These are phyloP conservation scores for Euphorbia pulcherrima DNA, from an alignment of 345 rosid genomes.

Conservation along the genomic window DNA sequence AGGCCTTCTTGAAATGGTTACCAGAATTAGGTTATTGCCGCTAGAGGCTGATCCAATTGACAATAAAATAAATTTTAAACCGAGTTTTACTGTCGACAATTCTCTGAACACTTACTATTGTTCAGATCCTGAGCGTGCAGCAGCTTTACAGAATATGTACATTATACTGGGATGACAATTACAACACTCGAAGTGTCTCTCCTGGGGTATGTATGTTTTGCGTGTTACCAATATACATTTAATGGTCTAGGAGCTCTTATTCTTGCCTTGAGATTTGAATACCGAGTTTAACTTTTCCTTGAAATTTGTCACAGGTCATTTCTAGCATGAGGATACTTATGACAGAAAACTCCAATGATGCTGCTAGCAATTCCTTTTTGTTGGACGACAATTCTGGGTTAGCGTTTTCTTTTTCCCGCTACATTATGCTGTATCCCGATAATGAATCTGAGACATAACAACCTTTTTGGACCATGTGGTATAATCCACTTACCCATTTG, in stretches of 20 bases:
- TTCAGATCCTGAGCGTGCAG: slow-evolving; percentile 21
- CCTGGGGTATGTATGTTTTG: slow-evolving; percentile 22
- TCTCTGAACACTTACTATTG: not conserved
- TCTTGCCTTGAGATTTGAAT: too few species aligned
- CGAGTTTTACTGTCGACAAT: too few species aligned
- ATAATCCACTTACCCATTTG: too few species aligned
- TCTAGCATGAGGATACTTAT: slow-evolving; percentile 16
- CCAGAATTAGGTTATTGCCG: too few species aligned
- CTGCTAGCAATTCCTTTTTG: slow-evolving; percentile 12
- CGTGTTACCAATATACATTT: not conserved
- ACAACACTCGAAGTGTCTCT: slow-evolving; percentile 24
- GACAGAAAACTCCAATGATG: not conserved
- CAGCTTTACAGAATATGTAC: slow-evolving; percentile 26
- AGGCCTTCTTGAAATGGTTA: too few species aligned
- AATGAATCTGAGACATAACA: too few species aligned
- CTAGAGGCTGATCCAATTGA: too few species aligned
- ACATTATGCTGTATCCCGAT: too few species aligned
- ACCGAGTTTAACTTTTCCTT: too few species aligned
- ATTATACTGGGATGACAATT: slow-evolving; percentile 24
- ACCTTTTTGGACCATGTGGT: too few species aligned
- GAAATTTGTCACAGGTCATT: slow-evolving; percentile 17
- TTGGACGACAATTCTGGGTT: slow-evolving; percentile 27
- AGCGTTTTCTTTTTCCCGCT: too few species aligned
- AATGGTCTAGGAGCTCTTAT: not conserved
- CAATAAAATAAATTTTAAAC: too few species aligned